Evolutionary conservation across 768 basidiomycete species (phyloP).

Genomic region (Phanerochaete sordida): DNA sequence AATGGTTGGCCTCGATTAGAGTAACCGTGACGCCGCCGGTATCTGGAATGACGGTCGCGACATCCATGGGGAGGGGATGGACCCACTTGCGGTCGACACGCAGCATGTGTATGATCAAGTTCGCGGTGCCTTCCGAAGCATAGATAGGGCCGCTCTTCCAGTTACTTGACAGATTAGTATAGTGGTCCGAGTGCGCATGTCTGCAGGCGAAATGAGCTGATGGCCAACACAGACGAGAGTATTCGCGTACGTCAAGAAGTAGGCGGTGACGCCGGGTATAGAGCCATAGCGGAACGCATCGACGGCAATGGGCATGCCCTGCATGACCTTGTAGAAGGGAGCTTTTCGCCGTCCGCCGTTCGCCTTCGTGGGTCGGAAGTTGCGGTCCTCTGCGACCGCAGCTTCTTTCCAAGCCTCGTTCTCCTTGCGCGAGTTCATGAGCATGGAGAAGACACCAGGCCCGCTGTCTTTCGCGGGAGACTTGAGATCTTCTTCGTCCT

Average conservation of each 20-base stretch:
- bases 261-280: slow-evolving; percentile 86
- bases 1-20: slow-evolving; percentile 97
- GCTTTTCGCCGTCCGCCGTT: slow-evolving; percentile 64
- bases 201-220: slow-evolving; percentile 35
- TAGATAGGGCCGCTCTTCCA: slow-evolving; percentile 96
- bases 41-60: slow-evolving; percentile 68
- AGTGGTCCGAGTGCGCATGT: slow-evolving; percentile 97
- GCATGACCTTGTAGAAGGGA: slow-evolving; percentile 94
- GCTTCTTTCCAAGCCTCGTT: slow-evolving; percentile 85
- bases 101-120: slow-evolving; percentile 88
- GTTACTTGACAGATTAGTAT: slow-evolving; percentile 82
- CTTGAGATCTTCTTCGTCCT: not conserved
- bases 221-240: not conserved
- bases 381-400: slow-evolving; percentile 44
- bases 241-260: slow-evolving; percentile 78
- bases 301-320: slow-evolving; percentile 97
- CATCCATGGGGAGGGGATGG: slow-evolving; percentile 79
- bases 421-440: slow-evolving; percentile 88
- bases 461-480: not conserved
- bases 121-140: slow-evolving; percentile 92
- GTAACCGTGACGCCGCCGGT: slow-evolving; percentile 87
- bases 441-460: slow-evolving; percentile 59
- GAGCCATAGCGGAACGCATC: slow-evolving; percentile 95
- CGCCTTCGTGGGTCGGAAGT: slow-evolving; percentile 41
- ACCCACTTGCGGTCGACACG: slow-evolving; percentile 89